Evolutionary conservation across 2,329 filamentous ascomycete species (phyloP).

Genomic region (Parastagonospora nodorum): DNA sequence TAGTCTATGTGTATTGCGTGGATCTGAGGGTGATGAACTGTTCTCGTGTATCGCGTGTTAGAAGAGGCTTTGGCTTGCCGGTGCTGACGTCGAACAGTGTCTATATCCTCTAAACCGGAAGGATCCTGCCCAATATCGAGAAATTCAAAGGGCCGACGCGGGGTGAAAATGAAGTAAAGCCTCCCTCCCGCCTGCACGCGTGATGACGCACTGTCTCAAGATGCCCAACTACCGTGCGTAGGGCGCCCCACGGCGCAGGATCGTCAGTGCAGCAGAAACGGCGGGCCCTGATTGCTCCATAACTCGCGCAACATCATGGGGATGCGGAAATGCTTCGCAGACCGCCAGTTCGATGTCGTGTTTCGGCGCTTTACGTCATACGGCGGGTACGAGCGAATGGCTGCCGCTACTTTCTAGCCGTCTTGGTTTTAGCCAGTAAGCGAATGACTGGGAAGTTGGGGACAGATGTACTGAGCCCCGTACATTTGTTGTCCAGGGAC

Average conservation of each 20-base stretch:
- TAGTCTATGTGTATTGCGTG: background rate
- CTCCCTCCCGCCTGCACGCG: conserved; percentile 1
- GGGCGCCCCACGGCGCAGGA: conserved; percentile 15
- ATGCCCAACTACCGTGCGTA: conserved; percentile 6
- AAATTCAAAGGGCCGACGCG: background rate
- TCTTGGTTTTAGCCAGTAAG: too few species aligned
- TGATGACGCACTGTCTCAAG: conserved; percentile 24
- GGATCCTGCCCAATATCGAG: background rate
- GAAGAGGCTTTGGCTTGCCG: background rate
- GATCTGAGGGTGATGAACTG: background rate
- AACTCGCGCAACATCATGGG: conserved; percentile 16
- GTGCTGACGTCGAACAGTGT: background rate
- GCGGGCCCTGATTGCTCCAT: conserved; percentile 22
- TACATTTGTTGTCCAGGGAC: too few species aligned
- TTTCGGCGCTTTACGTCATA: background rate
- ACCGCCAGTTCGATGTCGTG: conserved; percentile 20
- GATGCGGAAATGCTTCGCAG: conserved; percentile 12
- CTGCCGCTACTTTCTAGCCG: too few species aligned
- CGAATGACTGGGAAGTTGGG: too few species aligned
- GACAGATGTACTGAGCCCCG: too few species aligned
- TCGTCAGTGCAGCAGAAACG: conserved; percentile 15
- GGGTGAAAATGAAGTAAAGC: conserved; percentile 3
- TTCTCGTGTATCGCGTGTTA: background rate
- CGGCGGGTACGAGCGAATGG: too few species aligned
- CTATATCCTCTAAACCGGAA: background rate